Conservation (phyloP, 202 grass and related monocot genomes). For the Hordeum pubiflorum region DNA sequence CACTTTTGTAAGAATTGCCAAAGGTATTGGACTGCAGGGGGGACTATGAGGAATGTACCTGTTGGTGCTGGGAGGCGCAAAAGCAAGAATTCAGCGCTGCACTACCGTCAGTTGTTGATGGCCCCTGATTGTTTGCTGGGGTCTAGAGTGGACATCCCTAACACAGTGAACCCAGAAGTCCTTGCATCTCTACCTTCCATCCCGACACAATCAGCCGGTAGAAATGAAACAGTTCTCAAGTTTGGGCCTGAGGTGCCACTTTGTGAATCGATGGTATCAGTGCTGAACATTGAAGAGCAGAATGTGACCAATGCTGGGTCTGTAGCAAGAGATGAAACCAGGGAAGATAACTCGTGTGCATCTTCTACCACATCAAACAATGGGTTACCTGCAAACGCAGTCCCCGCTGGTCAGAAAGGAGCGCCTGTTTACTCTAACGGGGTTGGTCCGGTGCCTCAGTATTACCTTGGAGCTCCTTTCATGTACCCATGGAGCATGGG, state of each 20-base stretch:
- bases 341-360: constrained; percentile 44
- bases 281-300: constrained; percentile 64
- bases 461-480: constrained; percentile 73
- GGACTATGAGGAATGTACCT: constrained; percentile 90
- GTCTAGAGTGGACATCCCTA: constrained; percentile 47
- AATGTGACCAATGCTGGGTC: constrained; percentile 21
- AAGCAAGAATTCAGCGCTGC: constrained; percentile 60
- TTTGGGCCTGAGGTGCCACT: constrained; percentile 76
- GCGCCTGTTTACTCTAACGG: constrained; percentile 45
- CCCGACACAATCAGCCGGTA: constrained; percentile 17
- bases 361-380: constrained; percentile 44
- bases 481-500: constrained; percentile 66
- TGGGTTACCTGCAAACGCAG: constrained; percentile 15
- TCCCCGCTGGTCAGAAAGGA: constrained; percentile 29
- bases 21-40: constrained; percentile 95
- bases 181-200: constrained; percentile 18
- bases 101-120: constrained; percentile 61
- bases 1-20: constrained; percentile 97
- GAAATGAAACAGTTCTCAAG: constrained; percentile 61
- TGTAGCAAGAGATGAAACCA: constrained; percentile 26
- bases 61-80: constrained; percentile 88
- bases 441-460: constrained; percentile 36
- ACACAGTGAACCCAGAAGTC: constrained; percentile 32
- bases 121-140: constrained; percentile 48
- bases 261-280: constrained; percentile 67